phyloP scores from a whole-genome alignment of 2,329 filamentous ascomycete genomes.

The Colletotrichum paranaense region DNA sequence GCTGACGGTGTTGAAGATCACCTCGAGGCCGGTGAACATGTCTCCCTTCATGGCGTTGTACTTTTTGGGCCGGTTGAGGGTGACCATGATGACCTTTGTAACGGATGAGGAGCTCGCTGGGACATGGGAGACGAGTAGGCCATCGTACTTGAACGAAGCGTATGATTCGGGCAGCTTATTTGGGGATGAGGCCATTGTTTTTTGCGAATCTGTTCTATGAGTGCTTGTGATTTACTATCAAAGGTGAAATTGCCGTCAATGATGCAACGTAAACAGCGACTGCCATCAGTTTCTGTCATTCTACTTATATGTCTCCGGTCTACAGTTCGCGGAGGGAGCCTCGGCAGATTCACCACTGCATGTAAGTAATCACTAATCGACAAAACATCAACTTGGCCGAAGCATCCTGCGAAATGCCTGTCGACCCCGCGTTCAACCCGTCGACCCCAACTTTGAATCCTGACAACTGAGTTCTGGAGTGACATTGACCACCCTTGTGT shows the following conservation, averaged over 20 bases:
- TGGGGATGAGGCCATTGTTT: not conserved
- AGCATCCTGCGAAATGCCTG: not conserved
- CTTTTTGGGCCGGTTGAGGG: conserved; percentile 72
- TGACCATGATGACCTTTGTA: conserved; percentile 71
- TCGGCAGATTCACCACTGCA: not conserved
- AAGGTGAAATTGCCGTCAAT: too few relatives aligned
- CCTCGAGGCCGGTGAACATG: conserved; percentile 71
- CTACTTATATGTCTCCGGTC: too few relatives aligned
- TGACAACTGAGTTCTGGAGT: not conserved
- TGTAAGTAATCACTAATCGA: not conserved
- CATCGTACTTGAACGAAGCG: not conserved
- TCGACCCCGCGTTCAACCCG: not conserved
- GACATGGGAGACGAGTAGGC: conserved; percentile 54
- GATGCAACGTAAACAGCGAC: too few relatives aligned
- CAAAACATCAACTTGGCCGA: not conserved
- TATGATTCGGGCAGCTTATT: not conserved
- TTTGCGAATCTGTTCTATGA: too few relatives aligned
- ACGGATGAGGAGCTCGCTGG: conserved; percentile 61
- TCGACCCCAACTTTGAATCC: too few relatives aligned
- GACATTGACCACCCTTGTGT: too few relatives aligned
- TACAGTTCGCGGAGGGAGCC: not conserved
- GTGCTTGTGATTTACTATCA: too few relatives aligned
- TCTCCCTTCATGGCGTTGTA: conserved; percentile 76
- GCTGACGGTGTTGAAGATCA: conserved; percentile 51
- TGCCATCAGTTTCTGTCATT: too few relatives aligned